Evolutionary conservation across 2,329 filamentous ascomycete species (phyloP).

Genomic region (Talaromyces marneffei): DNA sequence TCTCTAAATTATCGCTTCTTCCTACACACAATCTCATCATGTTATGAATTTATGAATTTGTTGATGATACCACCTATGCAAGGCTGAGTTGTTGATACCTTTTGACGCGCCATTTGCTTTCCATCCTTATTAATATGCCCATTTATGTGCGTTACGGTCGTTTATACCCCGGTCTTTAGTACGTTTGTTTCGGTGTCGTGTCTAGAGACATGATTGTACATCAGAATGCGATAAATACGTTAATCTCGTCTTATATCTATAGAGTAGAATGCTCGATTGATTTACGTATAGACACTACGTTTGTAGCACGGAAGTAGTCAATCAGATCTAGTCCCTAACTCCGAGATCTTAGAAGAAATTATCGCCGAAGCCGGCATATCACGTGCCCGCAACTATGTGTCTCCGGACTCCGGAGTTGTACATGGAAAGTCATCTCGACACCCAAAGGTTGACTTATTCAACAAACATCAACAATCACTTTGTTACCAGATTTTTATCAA

Average conservation of each 20-base stretch:
- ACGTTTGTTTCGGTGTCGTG: not conserved
- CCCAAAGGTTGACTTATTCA: not conserved
- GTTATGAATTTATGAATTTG: conserved; percentile 7
- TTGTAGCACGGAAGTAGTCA: not conserved
- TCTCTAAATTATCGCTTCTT: not conserved
- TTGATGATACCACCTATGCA: conserved; percentile 9
- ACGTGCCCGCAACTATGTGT: conserved; percentile 3
- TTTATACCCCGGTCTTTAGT: not conserved
- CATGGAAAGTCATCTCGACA: not conserved
- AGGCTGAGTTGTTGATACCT: not conserved
- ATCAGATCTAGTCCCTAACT: not conserved
- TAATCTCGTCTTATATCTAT: not conserved
- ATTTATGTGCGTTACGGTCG: not conserved
- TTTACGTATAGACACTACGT: not conserved
- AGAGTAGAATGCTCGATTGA: not conserved
- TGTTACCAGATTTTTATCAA: not conserved
- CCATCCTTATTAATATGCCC: not conserved
- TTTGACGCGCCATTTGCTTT: not conserved
- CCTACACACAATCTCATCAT: not conserved
- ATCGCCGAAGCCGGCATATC: conserved; percentile 7
- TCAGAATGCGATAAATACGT: not conserved
- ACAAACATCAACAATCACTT: not conserved
- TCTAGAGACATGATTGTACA: not conserved
- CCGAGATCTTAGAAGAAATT: not conserved
- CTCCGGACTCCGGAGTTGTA: not conserved